Evolutionary conservation across 2,329 filamentous ascomycete species (phyloP), one percentile per base, ranked within the genome.

Genomic region (Verticillium albo-atrum): DNA sequence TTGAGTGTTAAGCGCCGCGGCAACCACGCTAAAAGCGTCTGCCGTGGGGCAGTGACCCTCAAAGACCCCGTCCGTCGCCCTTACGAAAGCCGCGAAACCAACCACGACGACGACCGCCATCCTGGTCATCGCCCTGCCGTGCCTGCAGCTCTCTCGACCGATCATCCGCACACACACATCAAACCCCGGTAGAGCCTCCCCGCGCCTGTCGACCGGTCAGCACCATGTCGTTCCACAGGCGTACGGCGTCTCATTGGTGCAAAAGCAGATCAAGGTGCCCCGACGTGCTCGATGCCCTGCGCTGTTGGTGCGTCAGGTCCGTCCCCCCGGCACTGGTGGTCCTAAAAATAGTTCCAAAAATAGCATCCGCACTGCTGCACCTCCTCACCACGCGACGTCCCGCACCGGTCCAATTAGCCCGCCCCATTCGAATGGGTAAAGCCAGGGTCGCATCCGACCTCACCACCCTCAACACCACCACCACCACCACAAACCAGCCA

Each of bases 351-450:
- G 51, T 23, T 50, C 42, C 28, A 53, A 53, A 53, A 53, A 53
- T 53, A 53, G 42, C 42, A 50, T 15, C 7, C n/a, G 25, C 42
- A 50, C 42, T 4, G 12, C 6, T 32, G 42, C 42, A 50, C 7
- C 42, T 23, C n/a, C 42, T 23, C 42, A 23, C 42, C 42, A 50
- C 42, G 42, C 42, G 42, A 50, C 42, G 42, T 28, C 25, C 51
- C 25, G 51, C 27, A 53, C 42, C 35, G 47, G 20, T 10, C 61
- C 61, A 61, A 59, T 59, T 35, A 54, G 55, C 54, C 52, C 51
- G 35, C 42, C 32, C 26, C 28, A 25, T 28, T 56, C 32, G 28
- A 53, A 50, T 62, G 61, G 61, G 61, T 57, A 59, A 51, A 58
- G n/a, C 4, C 12, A 23, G 42, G n/a, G 14, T 25, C 27, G 30